These are phyloP conservation scores for Trypanosoma conorhini DNA, from an alignment of 208 protist genomes.

Conservation along the genomic window DNA sequence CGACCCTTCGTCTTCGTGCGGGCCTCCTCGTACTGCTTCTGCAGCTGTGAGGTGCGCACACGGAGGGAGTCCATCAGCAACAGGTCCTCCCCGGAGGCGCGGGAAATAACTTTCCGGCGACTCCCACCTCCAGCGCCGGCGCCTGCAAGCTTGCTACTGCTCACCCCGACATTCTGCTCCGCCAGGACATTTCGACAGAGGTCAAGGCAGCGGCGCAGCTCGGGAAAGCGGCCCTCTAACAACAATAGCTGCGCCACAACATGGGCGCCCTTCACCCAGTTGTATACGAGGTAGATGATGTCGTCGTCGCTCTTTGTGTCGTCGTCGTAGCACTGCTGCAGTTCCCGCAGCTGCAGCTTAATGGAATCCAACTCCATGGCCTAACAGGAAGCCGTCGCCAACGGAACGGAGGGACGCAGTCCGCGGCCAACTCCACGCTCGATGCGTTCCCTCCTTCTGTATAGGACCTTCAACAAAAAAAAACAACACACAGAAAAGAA, in stretches of 20 bases:
- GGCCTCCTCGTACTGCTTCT: slow-evolving; percentile 48
- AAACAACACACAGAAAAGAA: too few relatives aligned
- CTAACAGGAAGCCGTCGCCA: not conserved
- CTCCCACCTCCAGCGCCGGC: not conserved
- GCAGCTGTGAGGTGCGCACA: slow-evolving; percentile 56
- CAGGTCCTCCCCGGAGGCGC: slow-evolving; percentile 35
- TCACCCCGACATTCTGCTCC: slow-evolving; percentile 13
- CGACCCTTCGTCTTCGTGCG: slow-evolving; percentile 27
- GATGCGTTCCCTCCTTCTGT: too few relatives aligned
- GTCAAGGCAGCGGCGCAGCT: slow-evolving; percentile 72
- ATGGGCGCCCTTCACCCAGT: slow-evolving; percentile 61
- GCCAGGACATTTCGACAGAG: slow-evolving; percentile 45
- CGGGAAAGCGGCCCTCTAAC: slow-evolving; percentile 60
- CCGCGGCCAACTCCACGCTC: not conserved
- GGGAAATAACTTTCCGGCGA: slow-evolving; percentile 8
- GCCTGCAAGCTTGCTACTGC: not conserved
- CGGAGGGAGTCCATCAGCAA: slow-evolving; percentile 50
- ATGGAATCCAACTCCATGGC: slow-evolving; percentile 64
- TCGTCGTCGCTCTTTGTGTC: slow-evolving; percentile 68
- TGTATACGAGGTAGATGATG: slow-evolving; percentile 67
- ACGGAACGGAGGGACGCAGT: too few relatives aligned
- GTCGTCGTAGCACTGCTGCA: slow-evolving; percentile 52
- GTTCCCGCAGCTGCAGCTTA: slow-evolving; percentile 36
- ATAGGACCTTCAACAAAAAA: too few relatives aligned
- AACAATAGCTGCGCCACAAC: slow-evolving; percentile 52